A percentile compares a stretch with the other conserved stretches of the same genome.
phyloP scores from a whole-genome alignment of 768 basidiomycete species.

The Aureoboletus auriporus region DNA sequence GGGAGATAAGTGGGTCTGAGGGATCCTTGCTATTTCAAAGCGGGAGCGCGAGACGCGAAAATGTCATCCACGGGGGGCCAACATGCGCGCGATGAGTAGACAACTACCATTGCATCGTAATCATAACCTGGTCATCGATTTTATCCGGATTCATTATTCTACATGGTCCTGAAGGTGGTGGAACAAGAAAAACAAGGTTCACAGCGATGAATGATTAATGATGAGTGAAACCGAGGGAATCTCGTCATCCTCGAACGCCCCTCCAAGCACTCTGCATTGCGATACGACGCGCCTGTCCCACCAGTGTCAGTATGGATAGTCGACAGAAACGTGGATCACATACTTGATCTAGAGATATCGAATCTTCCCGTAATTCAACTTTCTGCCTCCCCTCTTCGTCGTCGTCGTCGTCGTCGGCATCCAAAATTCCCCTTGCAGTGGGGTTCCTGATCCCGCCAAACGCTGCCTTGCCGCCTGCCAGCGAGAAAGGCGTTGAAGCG shows the following conservation, averaged over 20 bases:
- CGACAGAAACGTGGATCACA: slow-evolving; percentile 12
- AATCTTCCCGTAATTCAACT: slow-evolving; percentile 75
- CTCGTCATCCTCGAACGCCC: slow-evolving; percentile 49
- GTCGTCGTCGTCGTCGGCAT: slow-evolving; percentile 76
- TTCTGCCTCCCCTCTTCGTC: slow-evolving; percentile 62
- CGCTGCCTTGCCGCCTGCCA: slow-evolving; percentile 77
- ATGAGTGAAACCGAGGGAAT: slow-evolving; percentile 1
- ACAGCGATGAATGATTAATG: not conserved
- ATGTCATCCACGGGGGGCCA: too few relatives aligned
- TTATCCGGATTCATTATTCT: slow-evolving; percentile 20
- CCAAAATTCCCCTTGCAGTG: slow-evolving; percentile 35
- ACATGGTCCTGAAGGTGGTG: slow-evolving; percentile 20
- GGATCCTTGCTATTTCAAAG: too few relatives aligned
- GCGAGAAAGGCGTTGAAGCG: slow-evolving; percentile 71
- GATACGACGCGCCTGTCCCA: slow-evolving; percentile 67
- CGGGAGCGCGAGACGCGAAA: too few relatives aligned
- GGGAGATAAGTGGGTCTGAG: too few relatives aligned
- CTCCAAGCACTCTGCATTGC: slow-evolving; percentile 91
- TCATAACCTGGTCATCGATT: slow-evolving; percentile 5
- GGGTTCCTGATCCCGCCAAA: slow-evolving; percentile 70
- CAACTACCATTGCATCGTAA: not conserved
- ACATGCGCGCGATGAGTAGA: too few relatives aligned
- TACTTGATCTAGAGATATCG: slow-evolving; percentile 93
- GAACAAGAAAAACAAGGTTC: slow-evolving; percentile 12
- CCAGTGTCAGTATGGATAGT: slow-evolving; percentile 4